Base-by-base conservation (phyloP, 495 filamentous ascomycete species). In the Acidiella bohemica region DNA sequence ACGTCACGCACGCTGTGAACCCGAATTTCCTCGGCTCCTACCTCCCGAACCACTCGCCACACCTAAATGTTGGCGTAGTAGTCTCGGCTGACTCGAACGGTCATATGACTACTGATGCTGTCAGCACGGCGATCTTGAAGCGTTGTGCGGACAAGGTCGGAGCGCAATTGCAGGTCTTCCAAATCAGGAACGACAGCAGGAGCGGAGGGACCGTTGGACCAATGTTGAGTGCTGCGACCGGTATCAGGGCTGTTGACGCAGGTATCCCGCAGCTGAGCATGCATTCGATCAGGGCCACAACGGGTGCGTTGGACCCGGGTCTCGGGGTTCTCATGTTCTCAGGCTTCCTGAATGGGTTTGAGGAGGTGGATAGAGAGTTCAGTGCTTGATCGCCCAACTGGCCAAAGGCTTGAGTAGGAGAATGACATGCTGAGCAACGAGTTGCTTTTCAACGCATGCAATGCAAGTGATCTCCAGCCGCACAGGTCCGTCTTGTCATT, bases 161-260 rank as follows among this genome's bases (percentile, higher is more conserved):
- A 23, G 69, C 71, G 22, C 73, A 69, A 23, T 61, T 93, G 47
- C 90, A 97, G 62, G 64, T 87, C 10, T 95, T 95, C 67, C 86
- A 93, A 66, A 94, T 95, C 54, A 67, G 90, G 25, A 97, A 97
- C 51, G 90, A 95, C 57, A 75, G 66, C 6, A 67, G 90, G 23
- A 79, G 72, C 49, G 90, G 90, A 22, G 90, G 90, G 2, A 97
- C 90, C 1, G 86, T 95, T n/a, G 90, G 90, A 0, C 90, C 90
- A 1, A 88, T 92, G 80, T 67, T 93, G 29, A 82, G 75, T 45
- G 66, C 72, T 11, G 73, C 67, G 9, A 86, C 86, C 61, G 90
- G 90, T 20, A 74, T 92, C 56, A 66, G 85, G 32, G 78, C 85
- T 1, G 77, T 90, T 42, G 90, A 97, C 57, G 84, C 84, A 1